phyloP scores from a whole-genome alignment of 2,329 filamentous ascomycete genomes.

The Sporothrix schenckii region DNA sequence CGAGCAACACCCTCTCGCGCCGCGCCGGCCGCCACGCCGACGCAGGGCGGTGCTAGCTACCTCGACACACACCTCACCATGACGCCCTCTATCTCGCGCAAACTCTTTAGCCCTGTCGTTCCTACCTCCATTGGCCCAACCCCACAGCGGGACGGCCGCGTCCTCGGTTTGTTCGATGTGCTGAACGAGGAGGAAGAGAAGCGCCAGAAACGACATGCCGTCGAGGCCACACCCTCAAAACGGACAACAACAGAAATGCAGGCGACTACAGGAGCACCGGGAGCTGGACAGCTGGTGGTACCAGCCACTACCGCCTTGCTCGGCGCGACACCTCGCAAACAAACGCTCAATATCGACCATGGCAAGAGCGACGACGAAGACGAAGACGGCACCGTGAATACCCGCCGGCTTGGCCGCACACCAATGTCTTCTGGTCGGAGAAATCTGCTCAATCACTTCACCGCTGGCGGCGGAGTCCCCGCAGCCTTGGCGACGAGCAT shows the following conservation, averaged over 20 bases:
- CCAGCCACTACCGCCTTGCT: slow-evolving; percentile 24
- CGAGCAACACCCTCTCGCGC: slow-evolving; percentile 40
- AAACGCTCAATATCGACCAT: slow-evolving; percentile 36
- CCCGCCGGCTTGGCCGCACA: slow-evolving; percentile 49
- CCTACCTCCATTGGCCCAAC: slow-evolving; percentile 73
- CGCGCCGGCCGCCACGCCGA: slow-evolving; percentile 5
- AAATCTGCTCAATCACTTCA: slow-evolving; percentile 57
- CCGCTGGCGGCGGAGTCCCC: slow-evolving; percentile 13
- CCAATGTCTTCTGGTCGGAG: slow-evolving; percentile 63
- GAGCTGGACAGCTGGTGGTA: slow-evolving; percentile 26
- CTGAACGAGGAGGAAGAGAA: slow-evolving; percentile 56
- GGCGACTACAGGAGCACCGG: slow-evolving; percentile 40
- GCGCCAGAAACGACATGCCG: neutral
- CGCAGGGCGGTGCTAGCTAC: slow-evolving; percentile 1
- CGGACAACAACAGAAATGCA: slow-evolving; percentile 38
- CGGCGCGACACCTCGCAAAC: slow-evolving; percentile 53
- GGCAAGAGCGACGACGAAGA: slow-evolving; percentile 35
- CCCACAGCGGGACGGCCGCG: slow-evolving; percentile 75
- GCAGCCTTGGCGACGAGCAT: neutral
- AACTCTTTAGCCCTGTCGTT: slow-evolving; percentile 61
- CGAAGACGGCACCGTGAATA: slow-evolving; percentile 39
- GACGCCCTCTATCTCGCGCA: slow-evolving; percentile 61
- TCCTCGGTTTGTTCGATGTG: slow-evolving; percentile 76
- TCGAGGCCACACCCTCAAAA: slow-evolving; percentile 51
- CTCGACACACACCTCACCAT: slow-evolving; percentile 42